Evolutionary conservation across 768 basidiomycete genomes (phyloP), one percentile per base, ranked within the genome.

Genomic region (Leccinum imitatum): DNA sequence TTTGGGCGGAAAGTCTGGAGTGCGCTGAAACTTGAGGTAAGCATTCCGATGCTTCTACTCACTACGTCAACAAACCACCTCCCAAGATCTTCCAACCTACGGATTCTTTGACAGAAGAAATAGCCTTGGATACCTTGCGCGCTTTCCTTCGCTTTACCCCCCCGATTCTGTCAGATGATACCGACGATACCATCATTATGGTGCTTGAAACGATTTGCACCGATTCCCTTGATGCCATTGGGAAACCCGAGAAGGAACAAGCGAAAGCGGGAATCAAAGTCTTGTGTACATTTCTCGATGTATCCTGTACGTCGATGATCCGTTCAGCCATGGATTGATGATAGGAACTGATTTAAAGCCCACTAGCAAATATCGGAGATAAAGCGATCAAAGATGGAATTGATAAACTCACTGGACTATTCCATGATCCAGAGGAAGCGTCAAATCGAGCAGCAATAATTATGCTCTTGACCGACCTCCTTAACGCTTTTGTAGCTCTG

Each of bases 161-260:
- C 70, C 73, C 80, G 3, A 76, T 75, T 59, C 37, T 62, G 1
- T 76, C 77, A 15, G 76, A 78, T 17, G 73, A 73, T 48, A 68
- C 72, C 31, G 77, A 80, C 51, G 62, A 63, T 44, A 30, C 56
- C 1, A 73, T 82, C 15, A 76, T 81, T 51, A 87, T 85, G 6
- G 76, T 96, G 3, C 88, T 88, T 15, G 83, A 81, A 63, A 86
- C 89, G 47, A 87, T 90, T 0, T 90, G 89, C 62, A 82, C 86
- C 57, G 92, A 97, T 68, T 95, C 92, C 65, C 79, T 94, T 8
- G 80, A 82, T 23, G 84, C 90, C 58, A 75, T 98, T 47, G 83
- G 86, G 47, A 92, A 97, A 69, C 94, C 96, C 0, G 97, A 98
- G 72, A 98, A 98, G 77, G 89, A 84, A 70, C 91, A 94, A 71